Evolutionary conservation across 441 rosid genomes (phyloP), one percentile per base, ranked within the genome.

Genomic region (Codiaeum variegatum): DNA sequence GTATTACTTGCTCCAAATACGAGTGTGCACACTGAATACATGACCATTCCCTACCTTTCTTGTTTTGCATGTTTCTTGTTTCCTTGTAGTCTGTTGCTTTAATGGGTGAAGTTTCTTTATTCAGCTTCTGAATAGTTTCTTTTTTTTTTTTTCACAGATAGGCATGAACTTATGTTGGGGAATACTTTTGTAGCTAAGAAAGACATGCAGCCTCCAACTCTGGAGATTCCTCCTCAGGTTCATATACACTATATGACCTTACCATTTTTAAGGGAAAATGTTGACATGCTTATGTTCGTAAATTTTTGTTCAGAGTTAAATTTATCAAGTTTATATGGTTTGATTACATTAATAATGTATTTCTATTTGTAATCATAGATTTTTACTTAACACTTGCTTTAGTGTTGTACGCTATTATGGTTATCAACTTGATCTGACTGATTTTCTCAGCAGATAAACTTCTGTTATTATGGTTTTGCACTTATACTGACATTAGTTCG

Each of bases 201-300:
- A 69, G 87, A 83, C 46, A 75, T 82, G 62, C 85, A 60, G 78
- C 83, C 99, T 73, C 98, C 90, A 40, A 77, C 73, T 68, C 85
- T 76, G 76, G 97, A 92, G 85, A 82, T 92, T 84, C 89, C 96
- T 78, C 94, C 98, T 54, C 85, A 90, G 97, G 98, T 94, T 62
- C 52, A 44, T 36, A 49, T 54, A 9, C 16, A 44, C 68, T 75
- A 55, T 23, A 55, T 24, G 32, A 29, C 60, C 36, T 18, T 66
- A 31, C 31, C 21, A 21, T 56, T 46, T 71, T 62, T 65, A 21
- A 56, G 31, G 16, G 29, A 28, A 12, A 32, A 64, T 52, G 24
- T 44, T 18, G 55, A 36, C 26, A 15, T 32, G 11, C 47, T 47
- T 52, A 11, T 75, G 42, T 54, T 19, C 6, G 36, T 47, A 47